Percentiles rank a stretch among this genome's conserved stretches.
Evolutionary conservation across 1,139 yeast genomes (phyloP).

Genomic region (Kodamaea alishanica): DNA sequence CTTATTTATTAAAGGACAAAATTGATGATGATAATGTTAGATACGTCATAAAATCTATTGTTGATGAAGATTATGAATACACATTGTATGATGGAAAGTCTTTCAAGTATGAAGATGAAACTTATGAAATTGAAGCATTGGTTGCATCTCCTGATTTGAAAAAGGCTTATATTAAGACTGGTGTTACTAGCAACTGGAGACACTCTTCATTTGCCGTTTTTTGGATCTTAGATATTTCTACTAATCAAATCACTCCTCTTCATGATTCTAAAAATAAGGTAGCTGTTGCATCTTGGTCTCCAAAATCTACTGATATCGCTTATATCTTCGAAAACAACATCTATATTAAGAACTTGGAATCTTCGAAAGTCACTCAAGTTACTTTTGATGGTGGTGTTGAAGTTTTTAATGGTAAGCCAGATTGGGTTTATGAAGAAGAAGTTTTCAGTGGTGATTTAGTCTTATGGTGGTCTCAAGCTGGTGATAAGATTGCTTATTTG

Average conservation of each 20-base stretch:
- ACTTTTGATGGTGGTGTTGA: constrained; percentile 50
- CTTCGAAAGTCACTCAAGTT: constrained; percentile 26
- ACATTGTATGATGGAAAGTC: constrained; percentile 48
- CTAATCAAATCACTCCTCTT: constrained; percentile 16
- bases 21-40: constrained; percentile 22
- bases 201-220: constrained; percentile 39
- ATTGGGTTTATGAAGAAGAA: constrained; percentile 64
- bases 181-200: constrained; percentile 48
- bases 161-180: constrained; percentile 52
- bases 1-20: constrained; percentile 40
- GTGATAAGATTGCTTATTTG: constrained; percentile 45
- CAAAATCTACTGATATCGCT: constrained; percentile 32
- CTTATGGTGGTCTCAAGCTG: constrained; percentile 59
- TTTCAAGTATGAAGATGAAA: constrained; percentile 35
- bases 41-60: constrained; percentile 47
- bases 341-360: constrained; percentile 24
- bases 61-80: constrained; percentile 43
- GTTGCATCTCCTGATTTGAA: constrained; percentile 63
- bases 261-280: constrained; percentile 15
- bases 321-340: constrained; percentile 39
- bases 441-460: constrained; percentile 49
- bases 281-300: constrained; percentile 25
- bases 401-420: constrained; percentile 55
- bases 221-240: constrained; percentile 32
- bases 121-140: constrained; percentile 49